These are phyloP conservation scores for Erysimum cheiranthoides DNA, from an alignment of 345 rosid species.

Conservation along the genomic window DNA sequence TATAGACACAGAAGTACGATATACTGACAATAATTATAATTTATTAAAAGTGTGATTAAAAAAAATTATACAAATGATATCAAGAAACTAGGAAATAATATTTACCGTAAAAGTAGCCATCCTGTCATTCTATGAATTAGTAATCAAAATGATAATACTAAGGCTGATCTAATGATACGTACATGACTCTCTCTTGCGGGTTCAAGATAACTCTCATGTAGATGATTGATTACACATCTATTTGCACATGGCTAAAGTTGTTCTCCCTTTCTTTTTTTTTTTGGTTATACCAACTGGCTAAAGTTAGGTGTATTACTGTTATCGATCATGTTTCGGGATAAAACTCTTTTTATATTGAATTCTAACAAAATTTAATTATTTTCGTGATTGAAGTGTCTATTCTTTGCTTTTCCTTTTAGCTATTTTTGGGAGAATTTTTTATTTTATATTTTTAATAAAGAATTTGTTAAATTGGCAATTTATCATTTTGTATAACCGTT, in stretches of 20 bases:
- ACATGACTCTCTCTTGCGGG: constrained; percentile 1
- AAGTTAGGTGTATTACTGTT: constrained; percentile 15
- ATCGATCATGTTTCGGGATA: not conserved
- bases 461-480: not conserved
- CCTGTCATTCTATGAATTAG: constrained; percentile 22
- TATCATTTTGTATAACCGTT: not conserved
- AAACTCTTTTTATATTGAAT: not conserved
- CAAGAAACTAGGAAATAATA: not conserved
- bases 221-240: constrained; percentile 28
- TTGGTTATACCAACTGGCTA: constrained; percentile 31
- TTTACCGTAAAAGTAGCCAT: constrained; percentile 8
- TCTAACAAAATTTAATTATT: not conserved
- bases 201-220: not conserved
- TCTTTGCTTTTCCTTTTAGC: not conserved
- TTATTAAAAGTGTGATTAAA: not conserved
- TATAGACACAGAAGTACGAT: not conserved
- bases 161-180: constrained; percentile 17
- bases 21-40: not conserved
- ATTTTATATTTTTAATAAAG: no score
- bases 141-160: not conserved
- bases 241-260: constrained; percentile 43
- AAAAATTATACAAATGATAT: not conserved
- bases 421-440: not conserved
- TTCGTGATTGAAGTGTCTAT: not conserved
- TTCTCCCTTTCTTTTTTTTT: not conserved